Evolutionary conservation across 1,139 yeast genomes (phyloP), one percentile per base, ranked within the genome.

Genomic region (Kodamaea alishanica): DNA sequence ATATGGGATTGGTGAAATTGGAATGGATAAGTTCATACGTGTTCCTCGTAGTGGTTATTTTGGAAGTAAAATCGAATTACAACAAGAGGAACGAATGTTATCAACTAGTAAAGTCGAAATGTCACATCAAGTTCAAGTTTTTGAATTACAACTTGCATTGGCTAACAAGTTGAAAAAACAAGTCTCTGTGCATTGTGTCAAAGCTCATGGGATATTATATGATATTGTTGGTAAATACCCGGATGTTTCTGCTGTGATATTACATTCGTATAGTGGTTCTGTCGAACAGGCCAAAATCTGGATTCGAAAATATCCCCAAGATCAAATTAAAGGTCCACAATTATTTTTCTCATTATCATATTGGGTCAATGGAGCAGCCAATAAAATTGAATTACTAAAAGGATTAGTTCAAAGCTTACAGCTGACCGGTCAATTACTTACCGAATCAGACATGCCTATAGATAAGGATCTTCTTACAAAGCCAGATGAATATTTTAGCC

Each of bases 231-330:
- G 38, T 35, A 32, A 54, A 24, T 63, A 49, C 36, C 26, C 34
- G 22, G 37, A 46, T 15, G 51, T 64, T 6, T 52, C 67, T 1
- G 54, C 67, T 1, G 63, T 88, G 1, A 77, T 88, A 27, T 66
- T 90, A 25, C 97, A 90, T 55, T 87, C 96, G 0, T 90, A 79
- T 56, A 78, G 88, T n/a, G 97, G 97, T 1, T 81, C 94, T 3
- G 52, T 70, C 0, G 95, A 88, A 40, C 82, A 80, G 41, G 75
- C 79, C 5, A 63, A 66, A 37, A 50, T 67, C 35, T 83, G 94
- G 84, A 49, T 72, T 20, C 61, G 64, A 32, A 48, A 48, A 27
- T 64, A 56, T 42, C 51, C 51, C 24, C 28, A 32, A 12, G 28
- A 33, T 6, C 28, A 29, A 11, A 44, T 46, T 46, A 35, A 43